Evolutionary conservation across 2,329 filamentous ascomycete genomes (phyloP).

Genomic region (Diaporthe humulicola): DNA sequence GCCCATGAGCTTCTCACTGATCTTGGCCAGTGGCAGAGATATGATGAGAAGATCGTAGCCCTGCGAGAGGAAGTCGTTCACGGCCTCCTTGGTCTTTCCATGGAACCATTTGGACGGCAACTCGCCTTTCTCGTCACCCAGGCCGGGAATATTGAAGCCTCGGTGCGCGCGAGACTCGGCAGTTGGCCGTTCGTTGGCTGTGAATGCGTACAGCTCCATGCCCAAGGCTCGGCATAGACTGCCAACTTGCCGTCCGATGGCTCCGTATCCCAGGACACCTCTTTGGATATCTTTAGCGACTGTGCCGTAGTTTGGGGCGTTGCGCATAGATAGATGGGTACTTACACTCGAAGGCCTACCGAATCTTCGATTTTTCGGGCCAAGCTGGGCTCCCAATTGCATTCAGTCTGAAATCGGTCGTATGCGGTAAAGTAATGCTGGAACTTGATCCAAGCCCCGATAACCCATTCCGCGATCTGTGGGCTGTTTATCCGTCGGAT

Average conservation of each 20-base stretch:
- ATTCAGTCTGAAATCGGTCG: slow-evolving; percentile 46
- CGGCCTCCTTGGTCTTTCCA: slow-evolving; percentile 47
- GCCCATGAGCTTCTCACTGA: slow-evolving; percentile 58
- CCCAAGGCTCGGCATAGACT: slow-evolving; percentile 70
- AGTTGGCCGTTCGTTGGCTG: slow-evolving; percentile 69
- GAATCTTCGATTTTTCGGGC: slow-evolving; percentile 41
- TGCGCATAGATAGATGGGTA: neutral
- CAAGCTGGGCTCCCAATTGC: slow-evolving; percentile 46
- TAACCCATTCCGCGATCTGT: slow-evolving; percentile 58
- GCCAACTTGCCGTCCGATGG: slow-evolving; percentile 57
- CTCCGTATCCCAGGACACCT: slow-evolving; percentile 58
- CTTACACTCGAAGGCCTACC: slow-evolving; percentile 37
- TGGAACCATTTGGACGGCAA: slow-evolving; percentile 57
- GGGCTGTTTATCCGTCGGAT: slow-evolving; percentile 41
- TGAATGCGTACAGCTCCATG: slow-evolving; percentile 77
- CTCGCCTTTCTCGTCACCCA: slow-evolving; percentile 59
- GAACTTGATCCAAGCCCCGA: slow-evolving; percentile 51
- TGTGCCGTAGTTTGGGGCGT: neutral
- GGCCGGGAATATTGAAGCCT: slow-evolving; percentile 75
- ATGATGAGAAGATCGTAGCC: slow-evolving; percentile 59
- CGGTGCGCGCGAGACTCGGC: slow-evolving; percentile 67
- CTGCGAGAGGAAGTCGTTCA: slow-evolving; percentile 58
- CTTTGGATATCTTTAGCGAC: slow-evolving; percentile 28
- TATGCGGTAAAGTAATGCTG: slow-evolving; percentile 50
- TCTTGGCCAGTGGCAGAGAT: slow-evolving; percentile 53